Percentiles rank a stretch among this genome's conserved stretches.
phyloP scores from a whole-genome alignment of 2,329 filamentous ascomycete genomes.

The Apiospora rasikravindrae region DNA sequence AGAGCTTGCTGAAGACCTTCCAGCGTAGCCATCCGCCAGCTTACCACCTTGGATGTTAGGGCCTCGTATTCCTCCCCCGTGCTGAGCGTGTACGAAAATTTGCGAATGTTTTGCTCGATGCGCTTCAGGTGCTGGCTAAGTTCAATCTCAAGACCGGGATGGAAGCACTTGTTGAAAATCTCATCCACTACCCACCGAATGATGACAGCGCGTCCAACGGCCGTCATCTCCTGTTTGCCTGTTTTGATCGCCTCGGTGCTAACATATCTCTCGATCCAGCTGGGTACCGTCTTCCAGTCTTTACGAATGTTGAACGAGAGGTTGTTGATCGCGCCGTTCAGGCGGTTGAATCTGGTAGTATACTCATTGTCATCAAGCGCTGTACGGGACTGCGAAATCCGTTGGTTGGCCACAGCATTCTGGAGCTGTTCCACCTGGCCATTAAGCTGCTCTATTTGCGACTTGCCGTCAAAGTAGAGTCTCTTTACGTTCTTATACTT shows the following conservation, averaged over 20 bases:
- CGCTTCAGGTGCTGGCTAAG: constrained; percentile 81
- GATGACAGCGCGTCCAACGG: constrained; percentile 87
- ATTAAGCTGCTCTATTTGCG: constrained; percentile 86
- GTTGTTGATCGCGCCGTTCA: constrained; percentile 94
- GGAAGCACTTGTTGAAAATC: constrained; percentile 90
- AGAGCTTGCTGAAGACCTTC: constrained; percentile 83
- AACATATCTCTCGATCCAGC: constrained; percentile 79
- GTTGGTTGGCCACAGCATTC: constrained; percentile 96
- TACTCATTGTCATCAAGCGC: constrained; percentile 97
- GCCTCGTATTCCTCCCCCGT: constrained; percentile 90
- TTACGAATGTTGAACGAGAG: constrained; percentile 96
- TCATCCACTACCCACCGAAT: constrained; percentile 90
- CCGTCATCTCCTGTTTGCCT: constrained; percentile 97
- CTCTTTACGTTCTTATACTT: constrained; percentile 99
- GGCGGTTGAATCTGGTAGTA: constrained; percentile 81
- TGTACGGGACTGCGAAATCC: constrained; percentile 91
- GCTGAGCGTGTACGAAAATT: constrained; percentile 72
- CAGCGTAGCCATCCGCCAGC: constrained; percentile 91
- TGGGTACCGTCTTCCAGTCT: constrained; percentile 82
- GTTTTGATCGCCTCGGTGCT: constrained; percentile 85
- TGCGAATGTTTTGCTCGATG: constrained; percentile 87
- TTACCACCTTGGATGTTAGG: constrained; percentile 83
- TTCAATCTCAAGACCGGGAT: constrained; percentile 79
- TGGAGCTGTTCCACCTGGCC: constrained; percentile 92
- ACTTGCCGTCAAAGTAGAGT: constrained; percentile 94